Evolutionary conservation across 441 rosid species (phyloP), one percentile per base, ranked within the genome.

Genomic region (Bruguiera hainesii): DNA sequence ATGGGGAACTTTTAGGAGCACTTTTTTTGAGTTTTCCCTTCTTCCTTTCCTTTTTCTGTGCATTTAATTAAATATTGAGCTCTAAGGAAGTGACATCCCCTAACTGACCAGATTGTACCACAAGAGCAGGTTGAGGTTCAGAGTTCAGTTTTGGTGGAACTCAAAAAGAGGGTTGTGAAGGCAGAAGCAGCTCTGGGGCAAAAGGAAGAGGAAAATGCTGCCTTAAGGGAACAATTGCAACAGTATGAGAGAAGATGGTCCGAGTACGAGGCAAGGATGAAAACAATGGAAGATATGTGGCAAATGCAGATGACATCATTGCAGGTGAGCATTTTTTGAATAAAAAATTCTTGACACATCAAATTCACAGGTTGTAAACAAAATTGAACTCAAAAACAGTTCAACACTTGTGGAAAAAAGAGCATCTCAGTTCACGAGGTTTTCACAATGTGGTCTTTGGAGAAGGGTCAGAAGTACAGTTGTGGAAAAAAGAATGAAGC

Each of bases 231-330:
- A 75, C 88, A 96, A 80, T 75, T 92, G 73, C 82, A 76, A 31
- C 88, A 85, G 67, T 85, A 68, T 59, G 96, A 89, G 72, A 82
- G 79, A 64, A 86, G 82, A 74, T 92, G 97, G 97, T 83, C 80
- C 3, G 97, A 90, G 3, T 86, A 90, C 18, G 96, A 95, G 81
- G 76, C 78, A 48, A 95, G 83, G 78, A 90, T 95, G 96, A 90
- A 90, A 80, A 81, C 90, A 29, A 90, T 87, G 96, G 99, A 95
- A 81, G 98, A 92, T 70, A 83, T 84, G 72, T 92, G 97, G 97
- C 92, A 86, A 76, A 84, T 80, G 78, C 98, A 95, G 78, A 88
- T 90, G 93, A 78, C 82, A 18, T 84, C 98, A 23, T 75, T 87
- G 85, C 98, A 90, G 80, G 99, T 89, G 66, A 79, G 90, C 55